A percentile compares a stretch with the other conserved stretches of the same genome.
These are phyloP conservation scores for Penicillium dipodomyicola DNA, from an alignment of 495 filamentous ascomycete genomes.

Conservation along the genomic window DNA sequence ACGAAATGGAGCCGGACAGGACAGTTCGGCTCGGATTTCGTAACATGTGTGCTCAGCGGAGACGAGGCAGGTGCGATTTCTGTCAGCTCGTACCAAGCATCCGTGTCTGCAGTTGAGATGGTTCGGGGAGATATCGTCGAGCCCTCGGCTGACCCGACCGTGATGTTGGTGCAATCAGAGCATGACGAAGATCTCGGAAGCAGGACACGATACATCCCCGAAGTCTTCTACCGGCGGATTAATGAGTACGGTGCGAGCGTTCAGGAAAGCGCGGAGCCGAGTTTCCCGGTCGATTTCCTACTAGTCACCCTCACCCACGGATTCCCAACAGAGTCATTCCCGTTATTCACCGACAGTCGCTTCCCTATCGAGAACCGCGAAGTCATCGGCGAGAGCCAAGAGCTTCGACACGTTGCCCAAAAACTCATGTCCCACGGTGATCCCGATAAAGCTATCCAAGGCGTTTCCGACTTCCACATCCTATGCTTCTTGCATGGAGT, in stretches of 20 bases:
- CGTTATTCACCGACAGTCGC: slow-evolving; percentile 63
- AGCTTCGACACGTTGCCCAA: slow-evolving; percentile 59
- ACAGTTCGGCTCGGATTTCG: slow-evolving; percentile 92
- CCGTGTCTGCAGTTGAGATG: slow-evolving; percentile 95
- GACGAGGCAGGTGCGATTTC: slow-evolving; percentile 85
- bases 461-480: slow-evolving; percentile 90
- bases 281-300: slow-evolving; percentile 94
- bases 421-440: slow-evolving; percentile 60
- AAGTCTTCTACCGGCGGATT: slow-evolving; percentile 93
- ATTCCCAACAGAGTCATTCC: slow-evolving; percentile 77
- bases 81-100: slow-evolving; percentile 90
- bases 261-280: slow-evolving; percentile 93
- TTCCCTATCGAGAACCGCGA: slow-evolving; percentile 94
- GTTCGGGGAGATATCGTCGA: slow-evolving; percentile 92
- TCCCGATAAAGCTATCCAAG: slow-evolving; percentile 58
- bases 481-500: slow-evolving; percentile 81
- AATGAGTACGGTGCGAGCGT: slow-evolving; percentile 97
- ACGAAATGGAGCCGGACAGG: slow-evolving; percentile 98
- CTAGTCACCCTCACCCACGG: slow-evolving; percentile 95
- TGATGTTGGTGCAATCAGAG: slow-evolving; percentile 94
- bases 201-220: slow-evolving; percentile 86
- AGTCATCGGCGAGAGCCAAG: slow-evolving; percentile 77
- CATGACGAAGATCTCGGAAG: slow-evolving; percentile 71
- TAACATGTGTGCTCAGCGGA: slow-evolving; percentile 91
- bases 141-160: slow-evolving; percentile 83